Conservation (phyloP, 371 early-diverging fungal species). For the Chytridiales sp. region DNA sequence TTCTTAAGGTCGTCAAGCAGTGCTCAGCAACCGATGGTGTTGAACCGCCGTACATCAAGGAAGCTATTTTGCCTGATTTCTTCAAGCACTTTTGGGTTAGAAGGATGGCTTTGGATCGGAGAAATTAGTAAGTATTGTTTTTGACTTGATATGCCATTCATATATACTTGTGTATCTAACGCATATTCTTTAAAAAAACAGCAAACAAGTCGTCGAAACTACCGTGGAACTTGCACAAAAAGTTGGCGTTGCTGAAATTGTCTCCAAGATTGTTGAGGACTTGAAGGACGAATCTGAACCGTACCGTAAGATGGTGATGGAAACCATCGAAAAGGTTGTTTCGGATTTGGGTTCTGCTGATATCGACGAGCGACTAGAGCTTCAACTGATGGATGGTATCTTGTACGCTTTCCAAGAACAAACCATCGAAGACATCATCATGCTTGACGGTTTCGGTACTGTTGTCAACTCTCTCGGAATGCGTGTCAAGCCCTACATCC, state of each 20-base stretch:
- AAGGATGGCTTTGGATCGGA: conserved; percentile 92
- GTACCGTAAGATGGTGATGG: conserved; percentile 96
- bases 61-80: conserved; percentile 90
- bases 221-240: conserved; percentile 92
- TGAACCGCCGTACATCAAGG: conserved; percentile 76
- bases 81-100: conserved; percentile 97
- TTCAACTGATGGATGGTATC: conserved; percentile 91
- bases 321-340: conserved; percentile 85
- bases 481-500: conserved; percentile 88
- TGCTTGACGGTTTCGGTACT: conserved; percentile 94
- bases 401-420: conserved; percentile 98
- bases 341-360: conserved; percentile 82
- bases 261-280: conserved; percentile 79
- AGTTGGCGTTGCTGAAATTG: conserved; percentile 89
- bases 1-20: conserved; percentile 94
- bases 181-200: not conserved
- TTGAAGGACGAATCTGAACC: conserved; percentile 95
- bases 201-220: conserved; percentile 89
- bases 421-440: conserved; percentile 80
- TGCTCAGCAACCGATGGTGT: conserved; percentile 94
- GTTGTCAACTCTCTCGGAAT: conserved; percentile 87
- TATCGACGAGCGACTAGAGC: conserved; percentile 87
- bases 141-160: not conserved
- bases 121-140: conserved; percentile 57
- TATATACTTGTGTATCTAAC: no score